Evolutionary conservation across 2,329 filamentous ascomycete species (phyloP), one percentile per base, ranked within the genome.

Genomic region (Grosmannia huntii): DNA sequence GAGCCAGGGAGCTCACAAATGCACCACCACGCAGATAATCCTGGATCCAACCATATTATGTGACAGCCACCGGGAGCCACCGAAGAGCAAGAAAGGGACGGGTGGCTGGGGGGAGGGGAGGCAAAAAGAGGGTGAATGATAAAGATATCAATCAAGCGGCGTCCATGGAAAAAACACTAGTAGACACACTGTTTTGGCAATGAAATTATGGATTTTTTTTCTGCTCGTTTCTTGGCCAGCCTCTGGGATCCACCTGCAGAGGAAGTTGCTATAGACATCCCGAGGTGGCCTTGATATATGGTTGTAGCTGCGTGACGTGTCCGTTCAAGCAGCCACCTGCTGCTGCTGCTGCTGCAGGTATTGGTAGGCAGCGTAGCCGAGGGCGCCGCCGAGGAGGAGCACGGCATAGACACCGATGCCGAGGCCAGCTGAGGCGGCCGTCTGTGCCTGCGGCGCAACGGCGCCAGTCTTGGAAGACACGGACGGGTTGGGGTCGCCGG

Each of bases 381-480:
- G 71, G 54, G 83, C 78, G 64, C 86, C 91, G 66, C 90, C 90
- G 64, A 92, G 70, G 65, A 95, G 77, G 66, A 96, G 72, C 65
- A 95, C 66, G 60, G 84, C 87, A 76, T 96, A 96, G 66, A 95
- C 77, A 61, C 85, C 88, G 64, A 95, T 76, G 67, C 90, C 89
- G 60, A 90, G 66, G 65, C 85, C 81, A 57, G 80, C 72, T 55
- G 75, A 69, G 64, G 75, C 68, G 63, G 73, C 68, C 63, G 73
- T 74, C 66, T 75, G 73, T 62, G 76, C 73, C 63, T 76, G 73
- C 65, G 76, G 73, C 58, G 79, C 67, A 61, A 81, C 69, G 64
- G 78, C 70, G 65, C 79, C 68, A 64, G 76, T 64, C 55, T 73
- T 66, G 63, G 78, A 38, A 33, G 31, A 73, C 64, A 79, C 70